A percentile compares a stretch with the other conserved stretches of the same genome.
Evolutionary conservation across 2,329 filamentous ascomycete genomes (phyloP).

Genomic region (Tolypocladium album): DNA sequence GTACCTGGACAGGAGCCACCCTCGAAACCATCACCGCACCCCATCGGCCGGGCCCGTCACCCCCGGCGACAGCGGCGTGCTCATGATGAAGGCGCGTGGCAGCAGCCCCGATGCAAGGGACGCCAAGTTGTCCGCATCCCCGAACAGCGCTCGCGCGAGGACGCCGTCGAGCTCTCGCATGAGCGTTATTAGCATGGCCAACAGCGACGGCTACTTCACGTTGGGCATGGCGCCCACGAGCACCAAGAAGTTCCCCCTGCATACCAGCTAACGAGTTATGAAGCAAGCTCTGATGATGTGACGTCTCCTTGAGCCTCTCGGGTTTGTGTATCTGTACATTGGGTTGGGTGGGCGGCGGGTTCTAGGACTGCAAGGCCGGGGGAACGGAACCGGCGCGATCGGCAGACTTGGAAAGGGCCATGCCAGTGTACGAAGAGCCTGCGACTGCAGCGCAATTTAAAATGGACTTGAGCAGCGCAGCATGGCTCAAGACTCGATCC

Average conservation of each 20-base stretch:
- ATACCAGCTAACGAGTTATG: background rate
- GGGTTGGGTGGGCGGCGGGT: background rate
- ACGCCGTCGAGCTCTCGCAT: conserved; percentile 32
- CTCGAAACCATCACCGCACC: conserved; percentile 31
- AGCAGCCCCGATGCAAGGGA: conserved; percentile 22
- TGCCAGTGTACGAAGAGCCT: background rate
- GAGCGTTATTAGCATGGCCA: conserved; percentile 14
- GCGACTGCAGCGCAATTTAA: background rate
- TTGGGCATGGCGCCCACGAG: conserved; percentile 19
- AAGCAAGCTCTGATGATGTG: background rate
- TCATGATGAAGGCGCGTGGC: conserved; percentile 32
- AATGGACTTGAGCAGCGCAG: background rate
- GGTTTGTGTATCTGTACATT: background rate
- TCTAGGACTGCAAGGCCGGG: background rate
- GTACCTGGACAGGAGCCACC: conserved; percentile 30
- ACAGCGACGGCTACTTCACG: conserved; percentile 32
- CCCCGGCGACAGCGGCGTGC: conserved; percentile 27
- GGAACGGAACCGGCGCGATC: background rate
- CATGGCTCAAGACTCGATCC: background rate
- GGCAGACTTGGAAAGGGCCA: background rate
- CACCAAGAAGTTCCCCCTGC: conserved; percentile 13
- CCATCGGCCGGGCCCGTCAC: conserved; percentile 27
- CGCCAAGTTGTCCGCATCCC: conserved; percentile 17
- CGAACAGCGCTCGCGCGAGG: conserved; percentile 37
- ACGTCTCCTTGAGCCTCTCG: background rate